Base-by-base conservation (phyloP, 768 basidiomycete genomes). In the Tylopilus intermedius region DNA sequence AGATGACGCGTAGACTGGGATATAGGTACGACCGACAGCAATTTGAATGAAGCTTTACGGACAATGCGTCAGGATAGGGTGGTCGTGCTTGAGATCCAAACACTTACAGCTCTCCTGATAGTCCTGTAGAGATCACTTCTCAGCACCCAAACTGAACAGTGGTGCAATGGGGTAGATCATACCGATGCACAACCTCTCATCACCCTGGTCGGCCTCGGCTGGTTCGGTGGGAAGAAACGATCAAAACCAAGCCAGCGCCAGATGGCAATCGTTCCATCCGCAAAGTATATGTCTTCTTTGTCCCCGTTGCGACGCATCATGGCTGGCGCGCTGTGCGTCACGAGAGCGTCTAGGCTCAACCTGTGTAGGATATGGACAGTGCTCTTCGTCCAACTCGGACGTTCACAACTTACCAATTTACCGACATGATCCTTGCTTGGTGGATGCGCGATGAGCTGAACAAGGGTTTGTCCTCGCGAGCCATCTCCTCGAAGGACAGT, bases 401-500 rank as follows among this genome's bases (percentile, higher is more conserved):
- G 3, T 21, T 10, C 4, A 51, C 9, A 18, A 49, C 39, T 50
- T 55, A 85, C 88, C 88, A 90, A 35, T 73, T 67, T 2, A 90
- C 71, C 2, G 84, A 85, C 18, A 83, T 63, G 2, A 88, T 77
- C 8, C 82, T 74, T 14, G 84, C 79, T 58, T 79, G 81, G 58
- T 90, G 88, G 11, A 91, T 74, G 29, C 74, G 71, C 26, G 78
- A 74, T 39, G 80, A 86, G 58, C 82, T 85, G 62, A 89, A 90
- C 3, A 91, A 63, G 0, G 89, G 88, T 55, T 89, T 90, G 54
- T 90, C 88, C 64, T 85, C 83, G 32, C 86, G 75, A 45, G 72
- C 70, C 46, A 83, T 69, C 46, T 65, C 55, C n/a, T 73, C 65
- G 3, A 56, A 49, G 18, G 71, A 63, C 32, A 67, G 71, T 2